Evolutionary conservation across 441 rosid species (phyloP).

Genomic region (Lepidium campestre): DNA sequence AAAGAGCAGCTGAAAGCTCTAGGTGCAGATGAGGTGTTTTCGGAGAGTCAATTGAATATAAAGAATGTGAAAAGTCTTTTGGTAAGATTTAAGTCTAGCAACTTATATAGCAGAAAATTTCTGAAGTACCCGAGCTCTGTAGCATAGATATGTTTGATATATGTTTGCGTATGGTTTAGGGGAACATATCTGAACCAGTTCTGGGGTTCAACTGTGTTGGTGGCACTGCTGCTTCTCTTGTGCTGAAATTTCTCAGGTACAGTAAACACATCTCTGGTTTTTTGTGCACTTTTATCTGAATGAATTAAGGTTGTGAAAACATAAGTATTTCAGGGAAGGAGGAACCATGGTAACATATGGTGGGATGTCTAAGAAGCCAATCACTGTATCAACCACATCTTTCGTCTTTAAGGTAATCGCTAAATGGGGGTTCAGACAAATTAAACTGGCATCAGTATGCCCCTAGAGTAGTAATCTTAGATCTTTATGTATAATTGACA

Average conservation of each 20-base stretch:
- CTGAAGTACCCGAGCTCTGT: not conserved
- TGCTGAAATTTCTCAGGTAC: slow-evolving; percentile 76
- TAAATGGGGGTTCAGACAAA: not conserved
- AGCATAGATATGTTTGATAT: slow-evolving; percentile 4
- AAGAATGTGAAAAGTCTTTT: slow-evolving; percentile 76
- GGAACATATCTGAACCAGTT: slow-evolving; percentile 56
- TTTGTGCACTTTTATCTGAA: not conserved
- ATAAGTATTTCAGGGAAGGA: slow-evolving; percentile 42
- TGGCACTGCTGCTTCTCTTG: slow-evolving; percentile 74
- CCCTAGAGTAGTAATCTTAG: not conserved
- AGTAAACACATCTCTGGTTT: not conserved
- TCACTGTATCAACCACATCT: slow-evolving; percentile 69
- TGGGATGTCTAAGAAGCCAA: slow-evolving; percentile 85
- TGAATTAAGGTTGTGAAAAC: not conserved
- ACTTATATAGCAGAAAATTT: not conserved
- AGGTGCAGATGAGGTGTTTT: slow-evolving; percentile 86
- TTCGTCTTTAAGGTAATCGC: slow-evolving; percentile 72
- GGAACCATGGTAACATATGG: slow-evolving; percentile 95
- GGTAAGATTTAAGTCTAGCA: slow-evolving; percentile 34
- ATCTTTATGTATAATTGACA: not conserved
- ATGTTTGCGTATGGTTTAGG: slow-evolving; percentile 31
- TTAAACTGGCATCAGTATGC: not conserved
- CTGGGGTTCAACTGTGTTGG: slow-evolving; percentile 91
- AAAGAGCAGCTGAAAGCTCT: slow-evolving; percentile 53
- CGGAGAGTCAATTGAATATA: slow-evolving; percentile 68